phyloP scores from a whole-genome alignment of 1,139 yeast species.

The Geotrichum citri-aurantii region DNA sequence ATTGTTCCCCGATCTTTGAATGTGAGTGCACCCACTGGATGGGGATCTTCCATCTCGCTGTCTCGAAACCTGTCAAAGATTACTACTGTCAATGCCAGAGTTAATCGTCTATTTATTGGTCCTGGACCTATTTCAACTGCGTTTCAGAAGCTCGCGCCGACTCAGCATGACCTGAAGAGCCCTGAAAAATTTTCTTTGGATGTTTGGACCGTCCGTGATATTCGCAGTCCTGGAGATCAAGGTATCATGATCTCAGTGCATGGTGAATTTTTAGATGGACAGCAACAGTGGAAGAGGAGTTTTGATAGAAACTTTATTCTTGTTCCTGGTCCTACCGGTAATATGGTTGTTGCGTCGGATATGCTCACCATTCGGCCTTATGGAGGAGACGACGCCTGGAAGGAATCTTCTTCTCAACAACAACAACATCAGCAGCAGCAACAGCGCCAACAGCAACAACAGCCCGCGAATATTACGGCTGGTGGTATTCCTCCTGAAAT shows the following conservation, averaged over 20 bases:
- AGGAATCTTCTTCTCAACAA: slow-evolving; percentile 20
- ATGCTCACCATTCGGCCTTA: slow-evolving; percentile 61
- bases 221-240: slow-evolving; percentile 51
- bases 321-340: slow-evolving; percentile 58
- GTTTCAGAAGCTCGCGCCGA: slow-evolving; percentile 64
- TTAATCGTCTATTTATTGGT: slow-evolving; percentile 63
- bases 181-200: slow-evolving; percentile 75
- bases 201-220: slow-evolving; percentile 48
- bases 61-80: slow-evolving; percentile 75
- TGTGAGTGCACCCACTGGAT: slow-evolving; percentile 22
- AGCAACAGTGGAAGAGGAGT: slow-evolving; percentile 52
- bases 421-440: background rate
- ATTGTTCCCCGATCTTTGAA: slow-evolving; percentile 34
- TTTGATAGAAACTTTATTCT: slow-evolving; percentile 84
- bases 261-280: slow-evolving; percentile 71
- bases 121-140: slow-evolving; percentile 55
- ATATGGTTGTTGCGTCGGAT: slow-evolving; percentile 81
- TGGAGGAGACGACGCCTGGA: slow-evolving; percentile 59
- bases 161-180: slow-evolving; percentile 63
- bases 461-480: slow-evolving; percentile 15
- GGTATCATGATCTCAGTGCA: slow-evolving; percentile 77
- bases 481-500: slow-evolving; percentile 26
- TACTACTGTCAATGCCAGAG: slow-evolving; percentile 51
- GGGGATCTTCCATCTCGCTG: slow-evolving; percentile 40
- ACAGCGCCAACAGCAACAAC: background rate